Conservation (phyloP, 2,329 filamentous ascomycete species). For the Pezicula carpinea region DNA sequence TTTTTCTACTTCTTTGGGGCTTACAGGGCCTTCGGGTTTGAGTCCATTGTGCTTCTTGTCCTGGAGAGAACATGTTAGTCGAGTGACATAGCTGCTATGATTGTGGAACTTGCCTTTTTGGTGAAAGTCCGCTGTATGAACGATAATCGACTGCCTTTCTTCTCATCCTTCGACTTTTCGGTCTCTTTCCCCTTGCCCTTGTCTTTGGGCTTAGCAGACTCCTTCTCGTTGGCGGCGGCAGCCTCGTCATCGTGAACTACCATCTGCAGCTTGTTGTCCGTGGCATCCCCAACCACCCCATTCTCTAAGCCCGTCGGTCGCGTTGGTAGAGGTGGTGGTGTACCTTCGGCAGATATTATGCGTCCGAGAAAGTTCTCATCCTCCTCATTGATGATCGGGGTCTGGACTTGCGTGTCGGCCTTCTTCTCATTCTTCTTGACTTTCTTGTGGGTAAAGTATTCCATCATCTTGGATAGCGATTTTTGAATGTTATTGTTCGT, state of each 20-base stretch:
- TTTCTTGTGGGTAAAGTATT: constrained; percentile 60
- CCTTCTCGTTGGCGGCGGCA: constrained; percentile 24
- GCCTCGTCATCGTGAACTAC: constrained; percentile 40
- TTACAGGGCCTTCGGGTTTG: constrained; percentile 33
- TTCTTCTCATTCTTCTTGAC: constrained; percentile 54
- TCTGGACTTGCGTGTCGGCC: constrained; percentile 7
- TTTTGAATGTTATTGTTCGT: neutral
- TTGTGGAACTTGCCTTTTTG: constrained; percentile 18
- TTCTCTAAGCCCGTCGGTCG: constrained; percentile 14
- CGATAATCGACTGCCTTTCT: constrained; percentile 36
- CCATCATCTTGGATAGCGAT: constrained; percentile 45
- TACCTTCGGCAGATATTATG: constrained; percentile 44
- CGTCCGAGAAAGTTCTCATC: constrained; percentile 55
- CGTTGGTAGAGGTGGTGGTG: constrained; percentile 47
- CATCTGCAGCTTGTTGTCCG: constrained; percentile 21
- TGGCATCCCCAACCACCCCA: constrained; percentile 19
- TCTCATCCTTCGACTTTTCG: constrained; percentile 25
- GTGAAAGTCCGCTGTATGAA: constrained; percentile 27
- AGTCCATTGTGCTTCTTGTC: constrained; percentile 32
- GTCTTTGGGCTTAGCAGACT: constrained; percentile 23
- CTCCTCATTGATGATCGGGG: constrained; percentile 47
- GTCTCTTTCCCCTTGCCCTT: constrained; percentile 30
- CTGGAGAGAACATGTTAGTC: constrained; percentile 29
- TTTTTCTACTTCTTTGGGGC: constrained; percentile 34
- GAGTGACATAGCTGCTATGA: constrained; percentile 28